phyloP scores from a whole-genome alignment of 352 stramenopile species.

The Pythium scleroteichum region DNA sequence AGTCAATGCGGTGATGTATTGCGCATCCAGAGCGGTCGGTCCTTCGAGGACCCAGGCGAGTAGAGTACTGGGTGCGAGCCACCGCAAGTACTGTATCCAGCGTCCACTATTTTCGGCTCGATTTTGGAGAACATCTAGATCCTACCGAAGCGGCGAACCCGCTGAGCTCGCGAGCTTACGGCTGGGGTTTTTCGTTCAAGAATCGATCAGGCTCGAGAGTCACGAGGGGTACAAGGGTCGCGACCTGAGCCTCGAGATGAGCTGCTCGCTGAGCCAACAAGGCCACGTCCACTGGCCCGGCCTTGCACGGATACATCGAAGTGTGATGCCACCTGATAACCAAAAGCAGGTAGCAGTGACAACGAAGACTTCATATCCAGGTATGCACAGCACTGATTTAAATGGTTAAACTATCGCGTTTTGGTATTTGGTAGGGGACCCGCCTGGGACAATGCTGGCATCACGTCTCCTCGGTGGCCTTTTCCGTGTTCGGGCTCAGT shows the following conservation, averaged over 20 bases:
- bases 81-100: neutral
- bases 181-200: neutral
- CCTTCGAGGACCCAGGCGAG: neutral
- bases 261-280: neutral
- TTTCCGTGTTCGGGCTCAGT: neutral
- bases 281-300: neutral
- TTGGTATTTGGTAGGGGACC: neutral
- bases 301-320: constrained; percentile 11
- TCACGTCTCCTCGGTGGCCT: constrained; percentile 6
- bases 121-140: neutral
- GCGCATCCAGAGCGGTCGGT: too few species aligned
- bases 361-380: neutral
- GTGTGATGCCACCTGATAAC: constrained; percentile 7
- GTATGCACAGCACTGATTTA: too few species aligned
- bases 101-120: neutral
- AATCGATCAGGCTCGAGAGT: neutral
- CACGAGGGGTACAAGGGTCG: neutral
- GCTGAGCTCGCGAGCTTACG: too few species aligned
- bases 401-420: neutral
- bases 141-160: neutral
- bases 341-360: neutral
- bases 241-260: neutral
- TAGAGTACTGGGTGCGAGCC: neutral
- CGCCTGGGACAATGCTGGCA: constrained; percentile 5
- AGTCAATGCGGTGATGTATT: too few species aligned